These are phyloP conservation scores for Solanum chiquidenum DNA, from an alignment of 257 asterid genomes.

Conservation along the genomic window DNA sequence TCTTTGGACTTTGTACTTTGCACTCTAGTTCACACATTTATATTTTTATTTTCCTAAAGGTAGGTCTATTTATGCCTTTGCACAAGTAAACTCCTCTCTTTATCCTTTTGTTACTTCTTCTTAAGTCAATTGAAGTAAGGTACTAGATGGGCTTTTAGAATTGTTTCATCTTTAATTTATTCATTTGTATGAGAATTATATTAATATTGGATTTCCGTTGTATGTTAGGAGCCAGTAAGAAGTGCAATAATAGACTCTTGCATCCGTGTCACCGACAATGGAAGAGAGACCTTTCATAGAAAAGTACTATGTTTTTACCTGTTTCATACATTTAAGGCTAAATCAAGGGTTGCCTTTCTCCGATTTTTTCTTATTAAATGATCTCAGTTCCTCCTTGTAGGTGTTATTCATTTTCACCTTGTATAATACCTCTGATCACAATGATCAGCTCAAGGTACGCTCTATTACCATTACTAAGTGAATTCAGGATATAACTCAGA, in stretches of 20 bases:
- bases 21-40: background rate
- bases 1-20: background rate
- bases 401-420: slow-evolving; percentile 32
- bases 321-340: background rate
- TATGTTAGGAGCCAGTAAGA: slow-evolving; percentile 61
- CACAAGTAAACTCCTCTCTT: background rate
- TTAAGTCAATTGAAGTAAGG: background rate
- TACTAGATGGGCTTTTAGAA: background rate
- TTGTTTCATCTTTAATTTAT: background rate
- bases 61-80: background rate
- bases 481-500: background rate
- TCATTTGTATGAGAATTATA: background rate
- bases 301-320: slow-evolving; percentile 24
- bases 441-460: slow-evolving; percentile 76
- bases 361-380: background rate
- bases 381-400: slow-evolving; percentile 19
- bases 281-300: slow-evolving; percentile 67
- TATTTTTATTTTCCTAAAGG: no score
- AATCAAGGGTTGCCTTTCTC: background rate
- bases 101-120: background rate
- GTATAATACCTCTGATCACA: slow-evolving; percentile 67
- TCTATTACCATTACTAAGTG: background rate
- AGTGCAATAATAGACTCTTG: slow-evolving; percentile 89
- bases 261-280: slow-evolving; percentile 78
- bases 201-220: background rate